phyloP scores from a whole-genome alignment of 2,329 filamentous ascomycete species.

The Clonostachys rhizophaga region DNA sequence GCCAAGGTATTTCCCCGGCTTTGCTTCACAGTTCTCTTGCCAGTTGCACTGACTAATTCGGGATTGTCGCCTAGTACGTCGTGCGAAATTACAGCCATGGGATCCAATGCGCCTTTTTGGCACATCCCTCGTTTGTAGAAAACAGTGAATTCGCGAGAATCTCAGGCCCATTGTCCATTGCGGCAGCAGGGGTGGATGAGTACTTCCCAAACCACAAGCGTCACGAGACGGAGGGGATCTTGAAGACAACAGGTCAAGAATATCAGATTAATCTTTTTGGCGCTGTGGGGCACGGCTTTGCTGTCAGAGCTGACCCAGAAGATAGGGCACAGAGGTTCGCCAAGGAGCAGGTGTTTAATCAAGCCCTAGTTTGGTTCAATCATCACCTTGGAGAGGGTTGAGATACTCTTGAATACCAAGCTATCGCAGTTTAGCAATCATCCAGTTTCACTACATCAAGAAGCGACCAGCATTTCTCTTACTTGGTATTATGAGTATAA shows the following conservation, averaged over 20 bases:
- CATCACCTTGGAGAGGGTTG: neutral
- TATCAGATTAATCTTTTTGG: constrained; percentile 78
- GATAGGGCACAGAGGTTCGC: constrained; percentile 59
- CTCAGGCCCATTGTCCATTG: constrained; percentile 63
- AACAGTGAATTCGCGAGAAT: constrained; percentile 62
- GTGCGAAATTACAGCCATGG: constrained; percentile 58
- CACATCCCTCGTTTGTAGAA: constrained; percentile 73
- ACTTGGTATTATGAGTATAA: too few species aligned
- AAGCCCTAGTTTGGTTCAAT: constrained; percentile 49
- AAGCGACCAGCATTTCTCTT: too few species aligned
- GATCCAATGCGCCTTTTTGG: constrained; percentile 67
- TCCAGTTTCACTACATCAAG: too few species aligned
- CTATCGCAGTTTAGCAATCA: too few species aligned
- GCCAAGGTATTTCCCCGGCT: constrained; percentile 37
- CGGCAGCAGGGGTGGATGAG: constrained; percentile 56
- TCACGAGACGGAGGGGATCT: constrained; percentile 58
- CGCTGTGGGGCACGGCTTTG: constrained; percentile 70
- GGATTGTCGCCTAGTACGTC: constrained; percentile 40
- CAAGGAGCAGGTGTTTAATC: constrained; percentile 77
- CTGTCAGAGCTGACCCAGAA: constrained; percentile 60
- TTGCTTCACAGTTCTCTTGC: neutral
- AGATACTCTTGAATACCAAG: too few species aligned
- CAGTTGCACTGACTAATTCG: neutral
- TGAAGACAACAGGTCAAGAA: constrained; percentile 42
- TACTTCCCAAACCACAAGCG: constrained; percentile 63